Percentiles rank a stretch among this genome's conserved stretches.
phyloP scores from a whole-genome alignment of 2,329 filamentous ascomycete species.

The Xylariaceae sp. region DNA sequence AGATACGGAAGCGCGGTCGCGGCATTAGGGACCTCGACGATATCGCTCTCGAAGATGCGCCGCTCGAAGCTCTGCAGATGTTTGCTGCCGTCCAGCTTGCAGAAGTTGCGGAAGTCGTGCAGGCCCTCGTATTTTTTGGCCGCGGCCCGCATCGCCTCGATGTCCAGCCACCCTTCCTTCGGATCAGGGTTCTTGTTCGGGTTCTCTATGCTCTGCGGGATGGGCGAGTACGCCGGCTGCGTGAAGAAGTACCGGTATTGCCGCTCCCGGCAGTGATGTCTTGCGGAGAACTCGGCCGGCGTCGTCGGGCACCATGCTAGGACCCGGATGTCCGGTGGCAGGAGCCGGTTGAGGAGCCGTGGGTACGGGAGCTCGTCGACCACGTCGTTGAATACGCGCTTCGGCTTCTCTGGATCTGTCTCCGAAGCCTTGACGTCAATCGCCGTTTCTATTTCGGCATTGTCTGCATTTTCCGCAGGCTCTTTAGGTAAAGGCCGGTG shows the following conservation, averaged over 20 bases:
- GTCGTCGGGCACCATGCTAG: constrained; percentile 89
- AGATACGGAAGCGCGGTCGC: constrained; percentile 56
- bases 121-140: constrained; percentile 75
- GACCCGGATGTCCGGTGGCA: constrained; percentile 84
- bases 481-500: constrained; percentile 56
- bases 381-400: constrained; percentile 58
- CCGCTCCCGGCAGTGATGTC: constrained; percentile 87
- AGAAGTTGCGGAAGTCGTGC: constrained; percentile 96
- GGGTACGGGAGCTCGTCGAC: constrained; percentile 81
- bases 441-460: constrained; percentile 2
- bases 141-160: constrained; percentile 78
- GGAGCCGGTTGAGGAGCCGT: constrained; percentile 75
- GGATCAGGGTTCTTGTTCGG: constrained; percentile 30
- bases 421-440: constrained; percentile 6
- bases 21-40: constrained; percentile 62
- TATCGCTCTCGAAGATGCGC: constrained; percentile 73
- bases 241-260: constrained; percentile 98
- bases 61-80: constrained; percentile 81
- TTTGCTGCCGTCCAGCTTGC: constrained; percentile 87
- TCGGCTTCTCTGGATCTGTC: constrained; percentile 15
- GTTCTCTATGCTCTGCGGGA: constrained; percentile 51
- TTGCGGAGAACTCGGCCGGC: constrained; percentile 76
- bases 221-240: constrained; percentile 77
- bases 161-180: constrained; percentile 77
- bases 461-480: constrained; percentile 18